A percentile compares a stretch with the other conserved stretches of the same genome.
Conservation (phyloP, 2,329 filamentous ascomycete species). For the Tolypocladium amazonense region DNA sequence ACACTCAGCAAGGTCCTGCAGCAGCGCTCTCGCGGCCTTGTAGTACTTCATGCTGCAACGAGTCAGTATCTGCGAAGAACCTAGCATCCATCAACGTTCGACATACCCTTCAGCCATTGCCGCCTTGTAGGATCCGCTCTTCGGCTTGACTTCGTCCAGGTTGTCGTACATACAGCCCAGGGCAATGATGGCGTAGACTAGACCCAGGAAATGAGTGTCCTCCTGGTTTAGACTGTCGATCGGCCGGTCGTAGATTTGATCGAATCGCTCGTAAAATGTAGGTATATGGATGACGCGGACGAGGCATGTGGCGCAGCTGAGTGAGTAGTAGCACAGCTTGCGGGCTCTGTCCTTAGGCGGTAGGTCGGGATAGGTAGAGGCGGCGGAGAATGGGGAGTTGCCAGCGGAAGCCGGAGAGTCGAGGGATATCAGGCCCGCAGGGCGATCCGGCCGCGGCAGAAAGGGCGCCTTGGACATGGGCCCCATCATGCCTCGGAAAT, state of each 20-base stretch:
- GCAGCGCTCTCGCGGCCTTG: constrained; percentile 51
- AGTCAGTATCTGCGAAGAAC: not conserved
- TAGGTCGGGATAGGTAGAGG: constrained; percentile 51
- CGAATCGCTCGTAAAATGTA: constrained; percentile 66
- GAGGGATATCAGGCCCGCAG: constrained; percentile 43
- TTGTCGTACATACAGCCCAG: constrained; percentile 62
- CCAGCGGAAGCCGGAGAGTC: constrained; percentile 59
- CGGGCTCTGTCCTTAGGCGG: constrained; percentile 51
- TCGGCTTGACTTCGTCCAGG: constrained; percentile 42
- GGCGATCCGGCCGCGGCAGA: constrained; percentile 38
- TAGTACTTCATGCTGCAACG: constrained; percentile 60
- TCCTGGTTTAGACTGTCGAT: constrained; percentile 51
- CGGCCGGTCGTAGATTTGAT: constrained; percentile 64
- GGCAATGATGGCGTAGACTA: constrained; percentile 60
- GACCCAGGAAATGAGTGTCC: constrained; percentile 58
- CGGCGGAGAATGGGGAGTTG: constrained; percentile 49
- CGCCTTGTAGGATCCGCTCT: constrained; percentile 34
- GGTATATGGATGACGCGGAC: constrained; percentile 70
- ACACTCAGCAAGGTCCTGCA: constrained; percentile 58
- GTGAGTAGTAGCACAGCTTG: constrained; percentile 42
- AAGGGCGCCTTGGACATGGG: constrained; percentile 50
- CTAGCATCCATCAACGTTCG: not conserved
- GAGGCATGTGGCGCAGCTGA: constrained; percentile 47
- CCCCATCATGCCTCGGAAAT: constrained; percentile 69
- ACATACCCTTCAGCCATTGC: constrained; percentile 47